Percentiles rank a stretch among this genome's conserved stretches.
Conservation (phyloP, 2,329 filamentous ascomycete species). For the Rugonectria rugulosa region DNA sequence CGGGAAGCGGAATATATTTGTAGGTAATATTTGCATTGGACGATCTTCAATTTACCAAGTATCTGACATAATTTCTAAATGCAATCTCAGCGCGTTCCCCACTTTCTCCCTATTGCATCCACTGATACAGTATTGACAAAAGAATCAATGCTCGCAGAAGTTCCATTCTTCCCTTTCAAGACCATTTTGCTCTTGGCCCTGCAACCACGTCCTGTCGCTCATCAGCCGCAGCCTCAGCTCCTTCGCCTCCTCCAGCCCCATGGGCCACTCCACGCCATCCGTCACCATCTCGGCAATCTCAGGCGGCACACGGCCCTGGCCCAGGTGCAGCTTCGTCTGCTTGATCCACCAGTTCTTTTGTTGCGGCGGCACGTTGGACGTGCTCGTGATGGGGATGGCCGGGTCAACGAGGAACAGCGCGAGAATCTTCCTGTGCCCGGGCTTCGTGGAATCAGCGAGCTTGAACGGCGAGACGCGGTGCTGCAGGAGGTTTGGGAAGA, state of each 20-base stretch:
- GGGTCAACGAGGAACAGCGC: constrained; percentile 69
- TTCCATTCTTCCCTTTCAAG: too few relatives aligned
- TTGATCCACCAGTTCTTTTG: constrained; percentile 48
- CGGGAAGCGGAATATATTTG: too few relatives aligned
- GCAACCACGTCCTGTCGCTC: too few relatives aligned
- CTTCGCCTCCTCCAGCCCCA: constrained; percentile 31
- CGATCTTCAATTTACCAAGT: too few relatives aligned
- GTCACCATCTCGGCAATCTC: constrained; percentile 32
- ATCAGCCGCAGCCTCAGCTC: constrained; percentile 35
- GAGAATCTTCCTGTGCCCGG: constrained; percentile 67
- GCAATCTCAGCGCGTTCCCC: too few relatives aligned
- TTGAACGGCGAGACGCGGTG: constrained; percentile 60
- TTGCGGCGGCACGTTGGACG: constrained; percentile 54
- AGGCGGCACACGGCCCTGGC: constrained; percentile 19
- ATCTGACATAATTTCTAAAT: too few relatives aligned
- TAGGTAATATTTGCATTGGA: too few relatives aligned
- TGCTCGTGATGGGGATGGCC: constrained; percentile 50
- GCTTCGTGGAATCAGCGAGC: constrained; percentile 57
- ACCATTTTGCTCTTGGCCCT: too few relatives aligned
- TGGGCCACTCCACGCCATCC: constrained; percentile 29
- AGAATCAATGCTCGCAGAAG: too few relatives aligned
- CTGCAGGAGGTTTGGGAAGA: constrained; percentile 63
- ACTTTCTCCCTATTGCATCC: too few relatives aligned
- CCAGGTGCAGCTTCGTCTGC: too few relatives aligned
- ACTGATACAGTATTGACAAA: too few relatives aligned